Evolutionary conservation across 164 flowering plant genomes (phyloP), one percentile per base, ranked within the genome.

Genomic region (Sedum album): DNA sequence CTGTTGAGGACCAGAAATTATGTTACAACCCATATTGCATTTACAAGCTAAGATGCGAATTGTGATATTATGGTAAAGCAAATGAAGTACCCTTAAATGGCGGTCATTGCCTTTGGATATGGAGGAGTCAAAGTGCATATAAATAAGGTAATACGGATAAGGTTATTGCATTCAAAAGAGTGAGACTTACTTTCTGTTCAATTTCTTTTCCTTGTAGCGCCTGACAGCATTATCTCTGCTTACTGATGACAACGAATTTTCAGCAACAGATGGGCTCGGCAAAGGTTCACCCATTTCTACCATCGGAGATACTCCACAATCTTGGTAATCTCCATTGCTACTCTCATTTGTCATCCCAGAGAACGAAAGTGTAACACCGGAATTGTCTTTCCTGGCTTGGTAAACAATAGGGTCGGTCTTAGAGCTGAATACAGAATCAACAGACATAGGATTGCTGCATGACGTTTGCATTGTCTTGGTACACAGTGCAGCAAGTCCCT

Each of bases 161-260:
- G 21, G 1, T 5, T n/a, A 26, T n/a, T n/a, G 57, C 8, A 21
- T 4, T 23, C 57, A 21, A 18, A 51, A 51, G 28, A 51, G 57
- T 51, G 57, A 23, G 1, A 21, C 57, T 51, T 77, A 90, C 97
- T 79, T 81, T 66, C 94, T 85, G 17, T 80, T 55, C 79, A 88
- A 85, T 83, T 85, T 90, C 81, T 90, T 90, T 74, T 87, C 97
- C 82, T 80, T 87, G 75, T 90, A 90, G 33, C 94, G 90, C 85
- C 83, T 69, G 39, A 87, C 94, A 72, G 97, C 97, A 78, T 81
- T 73, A 71, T 72, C 85, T 69, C 94, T 79, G 74, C 70, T 82
- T 68, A 78, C 78, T 36, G 90, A 73, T 68, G 82, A 72, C 15
- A 69, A 41, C 31, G 82, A 76, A 65, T 55, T 76, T 57, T 89